Base-by-base conservation (phyloP, 2,329 filamentous ascomycete species). In the Neofusicoccum sp. region DNA sequence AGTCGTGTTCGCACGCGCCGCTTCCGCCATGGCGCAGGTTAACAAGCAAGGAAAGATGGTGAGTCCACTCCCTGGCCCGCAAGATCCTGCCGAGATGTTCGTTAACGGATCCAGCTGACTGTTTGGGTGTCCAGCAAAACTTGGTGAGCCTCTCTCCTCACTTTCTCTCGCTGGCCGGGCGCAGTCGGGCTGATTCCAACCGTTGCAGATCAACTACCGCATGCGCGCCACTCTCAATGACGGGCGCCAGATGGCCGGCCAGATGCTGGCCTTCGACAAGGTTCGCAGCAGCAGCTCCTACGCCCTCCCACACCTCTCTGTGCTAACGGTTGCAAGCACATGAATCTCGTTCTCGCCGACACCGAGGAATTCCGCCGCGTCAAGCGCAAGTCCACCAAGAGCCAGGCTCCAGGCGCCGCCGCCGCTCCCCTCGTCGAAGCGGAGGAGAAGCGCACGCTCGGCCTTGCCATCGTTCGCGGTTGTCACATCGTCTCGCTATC, bases 11-110 rank as follows among this genome's bases (percentile, higher is more conserved):
- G 74, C 73, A 75, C 75, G 78, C 77, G 67, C 67, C 49, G 57
- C 61, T 49, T 63, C 61, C 67, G 74, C 41, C 67, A 82, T 81
- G 79, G 74, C 76, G 62, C 73, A 76, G 56, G 69, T 73, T 41
- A 93, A 96, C 85, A 96, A 96, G 80, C 93, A 97, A 80, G 95
- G 95, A 80, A 98, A 99, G 85, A 98, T 99, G 95, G 95, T 98
- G 83, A 84, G 91, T 87, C 64, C 64, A 63, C 65, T 68, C 66
- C 66, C 70, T 68, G 69, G 68, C 69, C 75, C 70, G 75, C 76
- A 73, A 78, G 76, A 70, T 71, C 72, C 80, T 78, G 82, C 86
- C 90, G 83, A 75, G 75, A 77, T 74, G 71, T 78, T 70, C 71
- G 74, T 80, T 74, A 70, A 74, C 75, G 73, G 71, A 70, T 69